These are phyloP conservation scores for Helicostylum pulchrum DNA, from an alignment of 192 early-diverging fungal species.

Conservation along the genomic window DNA sequence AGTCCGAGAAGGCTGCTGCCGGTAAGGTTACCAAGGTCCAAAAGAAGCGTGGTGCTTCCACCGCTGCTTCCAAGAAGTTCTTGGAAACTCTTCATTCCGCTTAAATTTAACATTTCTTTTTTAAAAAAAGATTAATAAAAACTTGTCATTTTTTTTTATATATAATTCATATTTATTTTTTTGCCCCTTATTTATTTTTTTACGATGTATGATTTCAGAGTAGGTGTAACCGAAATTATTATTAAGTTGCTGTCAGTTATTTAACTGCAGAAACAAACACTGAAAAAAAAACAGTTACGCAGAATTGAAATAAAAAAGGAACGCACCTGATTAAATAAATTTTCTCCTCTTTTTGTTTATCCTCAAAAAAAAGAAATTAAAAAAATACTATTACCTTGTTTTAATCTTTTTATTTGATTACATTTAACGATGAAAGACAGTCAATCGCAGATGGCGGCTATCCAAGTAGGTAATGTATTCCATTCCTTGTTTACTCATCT, in stretches of 20 bases:
- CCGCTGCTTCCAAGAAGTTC: constrained; percentile 43
- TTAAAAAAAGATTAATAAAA: not conserved
- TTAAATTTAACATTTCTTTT: constrained; percentile 12
- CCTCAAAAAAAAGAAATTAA: too few species aligned
- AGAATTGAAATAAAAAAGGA: not conserved
- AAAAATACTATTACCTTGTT: too few species aligned
- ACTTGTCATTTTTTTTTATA: too few species aligned
- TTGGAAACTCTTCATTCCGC: constrained; percentile 37
- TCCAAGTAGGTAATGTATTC: constrained; percentile 34
- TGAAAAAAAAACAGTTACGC: not conserved
- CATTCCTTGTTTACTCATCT: not conserved
- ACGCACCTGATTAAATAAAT: constrained; percentile 7
- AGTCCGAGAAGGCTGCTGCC: constrained; percentile 50
- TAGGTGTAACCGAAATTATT: too few species aligned
- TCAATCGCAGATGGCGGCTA: constrained; percentile 29
- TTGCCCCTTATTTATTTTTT: too few species aligned
- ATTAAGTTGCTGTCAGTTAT: too few species aligned
- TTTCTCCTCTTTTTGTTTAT: not conserved
- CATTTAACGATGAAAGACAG: constrained; percentile 17
- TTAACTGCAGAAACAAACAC: not conserved
- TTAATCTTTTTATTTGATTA: too few species aligned
- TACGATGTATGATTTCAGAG: too few species aligned
- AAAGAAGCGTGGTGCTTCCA: constrained; percentile 44
- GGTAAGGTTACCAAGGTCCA: constrained; percentile 52
- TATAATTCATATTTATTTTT: too few species aligned